Base-by-base conservation (phyloP, 306 rosid species). In the Coriaria nepalensis region DNA sequence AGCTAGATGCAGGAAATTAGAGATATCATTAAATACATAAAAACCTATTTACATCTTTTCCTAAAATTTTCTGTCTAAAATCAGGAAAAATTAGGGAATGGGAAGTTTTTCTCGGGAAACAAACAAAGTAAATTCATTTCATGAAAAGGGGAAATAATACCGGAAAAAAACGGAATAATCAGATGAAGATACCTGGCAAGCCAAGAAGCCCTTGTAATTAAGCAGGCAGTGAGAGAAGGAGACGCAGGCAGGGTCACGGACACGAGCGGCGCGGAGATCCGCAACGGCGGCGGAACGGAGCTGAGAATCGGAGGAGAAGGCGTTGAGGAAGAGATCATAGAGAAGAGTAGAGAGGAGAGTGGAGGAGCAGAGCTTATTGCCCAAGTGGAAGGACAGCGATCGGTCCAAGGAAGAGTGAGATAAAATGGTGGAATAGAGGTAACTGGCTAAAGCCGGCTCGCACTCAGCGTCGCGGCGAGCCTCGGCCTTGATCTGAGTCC, bases 401-500 rank as follows among this genome's bases (percentile, higher is more conserved):
- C 86, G 75, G 51, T 74, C 93, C 7, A 87, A 65, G 6, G 96
- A 76, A 2, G 94, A 53, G 70, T 90, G 97, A 0, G 97, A 79
- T 14, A 90, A 74, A 9, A 90, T 90, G 10, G 97, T 84, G 0
- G 97, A 90, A 75, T 84, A 90, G 0, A 90, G 90, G 63, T 90
- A 84, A 64, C 95, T 90, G 5, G 97, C 97, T 37, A 90, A 49
- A 5, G 97, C 97, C 29, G 95, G 97, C 60, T 90, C 95, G 2
- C 79, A 71, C 59, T 90, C 97, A 2, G 97, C 92, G 48, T 90
- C 95, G 20, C 87, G 74, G 7, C 72, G 73, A 0, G 94, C 95
- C 77, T 90, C 97, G n/a, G 84, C 74, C 52, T 90, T 84, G 62
- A 90, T 90, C 45, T 66, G 79, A 2, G 46, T 9, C 95, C 97